Percentiles rank a stretch among this genome's conserved stretches.
Conservation (phyloP, 1,139 yeast species). For the Lodderomyces jiufengensis region DNA sequence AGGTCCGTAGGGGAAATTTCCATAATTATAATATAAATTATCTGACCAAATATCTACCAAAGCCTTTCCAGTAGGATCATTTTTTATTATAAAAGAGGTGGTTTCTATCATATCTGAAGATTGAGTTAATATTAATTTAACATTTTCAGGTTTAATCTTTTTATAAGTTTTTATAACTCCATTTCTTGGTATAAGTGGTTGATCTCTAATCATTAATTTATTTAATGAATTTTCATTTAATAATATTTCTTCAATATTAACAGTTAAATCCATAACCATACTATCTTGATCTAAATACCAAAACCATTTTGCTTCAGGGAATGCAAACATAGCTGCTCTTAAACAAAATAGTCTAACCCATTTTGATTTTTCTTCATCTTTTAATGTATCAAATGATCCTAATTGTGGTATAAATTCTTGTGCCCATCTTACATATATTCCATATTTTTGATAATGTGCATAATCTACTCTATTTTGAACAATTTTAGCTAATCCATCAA, state of each 20-base stretch:
- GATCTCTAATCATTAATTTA: conserved; percentile 58
- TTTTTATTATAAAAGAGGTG: conserved; percentile 63
- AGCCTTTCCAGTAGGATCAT: conserved; percentile 60
- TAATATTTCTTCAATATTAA: conserved; percentile 55
- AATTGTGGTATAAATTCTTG: conserved; percentile 72
- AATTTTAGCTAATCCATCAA: conserved; percentile 56
- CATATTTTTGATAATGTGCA: conserved; percentile 71
- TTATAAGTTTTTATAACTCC: conserved; percentile 71
- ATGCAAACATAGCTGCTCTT: conserved; percentile 83
- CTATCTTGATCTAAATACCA: conserved; percentile 82
- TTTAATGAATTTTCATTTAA: conserved; percentile 55
- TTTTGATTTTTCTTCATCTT: conserved; percentile 33
- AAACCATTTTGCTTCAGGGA: conserved; percentile 79
- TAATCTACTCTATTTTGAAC: conserved; percentile 81
- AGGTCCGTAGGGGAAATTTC: conserved; percentile 57
- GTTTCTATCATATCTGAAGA: conserved; percentile 58
- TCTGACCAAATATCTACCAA: conserved; percentile 76
- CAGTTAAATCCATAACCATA: conserved; percentile 60
- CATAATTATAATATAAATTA: conserved; percentile 61
- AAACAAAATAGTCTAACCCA: conserved; percentile 62
- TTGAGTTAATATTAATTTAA: conserved; percentile 65
- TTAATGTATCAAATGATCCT: conserved; percentile 38
- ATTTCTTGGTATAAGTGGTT: conserved; percentile 64
- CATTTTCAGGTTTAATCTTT: conserved; percentile 49
- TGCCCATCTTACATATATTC: conserved; percentile 74